These are phyloP conservation scores for Candida suzukii DNA, from an alignment of 805 yeast species.

Conservation along the genomic window DNA sequence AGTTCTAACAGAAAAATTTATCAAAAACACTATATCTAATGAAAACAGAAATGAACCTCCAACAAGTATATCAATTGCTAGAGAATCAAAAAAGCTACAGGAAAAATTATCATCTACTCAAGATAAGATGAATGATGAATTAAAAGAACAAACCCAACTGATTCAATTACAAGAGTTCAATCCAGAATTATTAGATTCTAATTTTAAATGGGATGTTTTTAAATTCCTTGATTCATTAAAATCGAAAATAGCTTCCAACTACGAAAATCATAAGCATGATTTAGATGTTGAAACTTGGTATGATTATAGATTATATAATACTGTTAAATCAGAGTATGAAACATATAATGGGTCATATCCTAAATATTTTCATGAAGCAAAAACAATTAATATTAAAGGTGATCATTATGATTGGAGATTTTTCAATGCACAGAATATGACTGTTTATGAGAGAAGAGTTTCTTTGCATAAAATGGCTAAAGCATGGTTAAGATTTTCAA, in stretches of 20 bases:
- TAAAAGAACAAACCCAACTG: conserved; percentile 3
- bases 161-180: neutral
- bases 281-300: neutral
- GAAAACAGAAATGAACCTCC: too few species aligned
- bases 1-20: too few species aligned
- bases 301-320: conserved; percentile 6
- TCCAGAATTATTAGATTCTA: neutral
- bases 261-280: too few species aligned
- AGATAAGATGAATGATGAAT: too few species aligned
- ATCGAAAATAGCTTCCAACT: neutral
- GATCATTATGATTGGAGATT: conserved; percentile 42
- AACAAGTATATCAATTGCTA: too few species aligned
- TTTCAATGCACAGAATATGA: conserved; percentile 22
- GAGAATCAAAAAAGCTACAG: too few species aligned
- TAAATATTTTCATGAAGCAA: conserved; percentile 38
- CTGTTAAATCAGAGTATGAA: conserved; percentile 1
- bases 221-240: neutral
- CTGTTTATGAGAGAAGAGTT: conserved; percentile 14
- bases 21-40: too few species aligned
- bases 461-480: conserved; percentile 41
- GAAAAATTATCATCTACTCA: too few species aligned
- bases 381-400: conserved; percentile 22
- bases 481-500: conserved; percentile 47
- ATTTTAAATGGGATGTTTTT: neutral
- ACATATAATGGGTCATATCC: conserved; percentile 7